phyloP scores from a whole-genome alignment of 257 asterid species.

The Plantago major region DNA sequence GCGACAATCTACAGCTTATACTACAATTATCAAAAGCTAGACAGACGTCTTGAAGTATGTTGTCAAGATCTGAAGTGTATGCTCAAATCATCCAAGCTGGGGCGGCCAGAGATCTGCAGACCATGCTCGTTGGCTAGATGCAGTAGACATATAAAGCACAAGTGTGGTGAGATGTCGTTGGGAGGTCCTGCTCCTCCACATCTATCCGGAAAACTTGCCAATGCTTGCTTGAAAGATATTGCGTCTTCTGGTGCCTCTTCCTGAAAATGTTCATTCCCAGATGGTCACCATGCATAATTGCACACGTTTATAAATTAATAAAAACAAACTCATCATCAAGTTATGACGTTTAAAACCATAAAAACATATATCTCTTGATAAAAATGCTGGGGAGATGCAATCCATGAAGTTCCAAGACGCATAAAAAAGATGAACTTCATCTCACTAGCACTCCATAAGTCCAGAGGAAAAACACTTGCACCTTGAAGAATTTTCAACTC shows the following conservation, averaged over 20 bases:
- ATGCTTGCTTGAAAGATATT: slow-evolving; percentile 59
- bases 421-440: too few relatives aligned
- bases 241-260: slow-evolving; percentile 29
- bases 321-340: too few relatives aligned
- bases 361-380: too few relatives aligned
- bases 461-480: neutral
- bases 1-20: too few relatives aligned
- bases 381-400: too few relatives aligned
- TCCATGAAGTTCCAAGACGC: too few relatives aligned
- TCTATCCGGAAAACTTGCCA: slow-evolving; percentile 57
- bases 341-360: too few relatives aligned
- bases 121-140: slow-evolving; percentile 96
- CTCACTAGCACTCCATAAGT: neutral
- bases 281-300: neutral
- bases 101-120: slow-evolving; percentile 47
- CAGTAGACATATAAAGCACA: slow-evolving; percentile 92
- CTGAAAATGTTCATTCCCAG: slow-evolving; percentile 20
- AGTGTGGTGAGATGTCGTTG: slow-evolving; percentile 72
- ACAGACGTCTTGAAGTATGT: slow-evolving; percentile 9
- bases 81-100: slow-evolving; percentile 66
- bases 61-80: slow-evolving; percentile 37
- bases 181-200: slow-evolving; percentile 62
- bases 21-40: neutral
- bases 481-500: too few relatives aligned
- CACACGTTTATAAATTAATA: too few relatives aligned